Percentiles rank a stretch among this genome's conserved stretches.
phyloP scores from a whole-genome alignment of 2,329 filamentous ascomycete genomes.

The Atkinsonella hypoxylon region DNA sequence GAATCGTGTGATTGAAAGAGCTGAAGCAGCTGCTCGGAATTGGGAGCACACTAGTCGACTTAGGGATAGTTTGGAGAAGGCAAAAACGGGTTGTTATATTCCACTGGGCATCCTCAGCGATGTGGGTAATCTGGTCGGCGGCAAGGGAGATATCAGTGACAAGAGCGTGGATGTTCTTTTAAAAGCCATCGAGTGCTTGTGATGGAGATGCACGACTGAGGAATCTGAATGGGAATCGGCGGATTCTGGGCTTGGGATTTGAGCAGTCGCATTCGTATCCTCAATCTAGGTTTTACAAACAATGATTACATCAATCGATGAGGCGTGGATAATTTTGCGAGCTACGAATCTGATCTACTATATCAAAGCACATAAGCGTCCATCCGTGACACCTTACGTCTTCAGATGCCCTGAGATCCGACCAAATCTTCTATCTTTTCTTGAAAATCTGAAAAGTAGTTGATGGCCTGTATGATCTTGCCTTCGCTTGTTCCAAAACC shows the following conservation, averaged over 20 bases:
- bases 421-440: constrained; percentile 31
- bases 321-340: too few relatives aligned
- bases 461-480: constrained; percentile 42
- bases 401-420: neutral
- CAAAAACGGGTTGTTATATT: constrained; percentile 67
- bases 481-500: constrained; percentile 33
- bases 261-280: neutral
- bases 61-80: constrained; percentile 76
- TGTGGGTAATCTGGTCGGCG: constrained; percentile 63
- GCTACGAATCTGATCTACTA: too few relatives aligned
- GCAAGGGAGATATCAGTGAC: constrained; percentile 35
- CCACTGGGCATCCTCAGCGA: constrained; percentile 82
- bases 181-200: constrained; percentile 48
- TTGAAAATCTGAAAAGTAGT: constrained; percentile 46
- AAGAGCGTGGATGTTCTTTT: constrained; percentile 47
- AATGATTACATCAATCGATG: too few relatives aligned
- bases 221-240: neutral
- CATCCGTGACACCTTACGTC: neutral
- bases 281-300: too few relatives aligned
- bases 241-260: neutral
- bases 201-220: constrained; percentile 1
- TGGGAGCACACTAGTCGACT: constrained; percentile 93
- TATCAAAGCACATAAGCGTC: neutral
- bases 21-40: constrained; percentile 76
- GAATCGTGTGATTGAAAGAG: constrained; percentile 66